phyloP scores from a whole-genome alignment of 1,284 basidiomycete genomes.

The Leccinum cinnamomeum region DNA sequence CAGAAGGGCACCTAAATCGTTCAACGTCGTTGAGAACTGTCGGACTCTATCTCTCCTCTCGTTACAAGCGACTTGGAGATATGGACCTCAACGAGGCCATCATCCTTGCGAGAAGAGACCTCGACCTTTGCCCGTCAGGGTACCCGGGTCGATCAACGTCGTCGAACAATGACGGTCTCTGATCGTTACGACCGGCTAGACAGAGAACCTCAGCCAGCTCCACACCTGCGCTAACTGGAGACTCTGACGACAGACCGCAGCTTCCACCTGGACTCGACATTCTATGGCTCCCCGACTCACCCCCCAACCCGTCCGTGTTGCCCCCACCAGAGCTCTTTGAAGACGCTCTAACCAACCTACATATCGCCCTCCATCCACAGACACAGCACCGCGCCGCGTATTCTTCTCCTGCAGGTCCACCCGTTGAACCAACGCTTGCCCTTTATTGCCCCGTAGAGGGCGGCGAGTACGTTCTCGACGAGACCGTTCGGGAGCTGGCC shows the following conservation, averaged over 20 bases:
- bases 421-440: constrained; percentile 72
- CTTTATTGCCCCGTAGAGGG: constrained; percentile 87
- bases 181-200: constrained; percentile 21
- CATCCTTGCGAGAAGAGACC: too few relatives aligned
- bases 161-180: too few relatives aligned
- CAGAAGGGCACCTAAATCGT: too few relatives aligned
- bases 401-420: constrained; percentile 47
- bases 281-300: constrained; percentile 57
- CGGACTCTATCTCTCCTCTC: too few relatives aligned
- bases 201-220: constrained; percentile 15
- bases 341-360: constrained; percentile 69
- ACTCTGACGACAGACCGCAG: constrained; percentile 41
- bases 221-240: constrained; percentile 29
- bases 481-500: constrained; percentile 76
- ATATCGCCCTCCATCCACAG: constrained; percentile 75
- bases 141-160: too few relatives aligned
- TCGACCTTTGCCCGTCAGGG: too few relatives aligned
- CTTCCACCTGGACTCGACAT: constrained; percentile 59
- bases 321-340: constrained; percentile 63
- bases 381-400: constrained; percentile 74
- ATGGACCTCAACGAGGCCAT: too few relatives aligned
- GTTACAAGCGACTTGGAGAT: too few relatives aligned
- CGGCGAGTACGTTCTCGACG: constrained; percentile 74
- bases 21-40: too few relatives aligned
- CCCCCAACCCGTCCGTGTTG: constrained; percentile 30